Evolutionary conservation across 768 basidiomycete genomes (phyloP), one percentile per base, ranked within the genome.

Genomic region (Tylopilus plumbeoviolaceoides): DNA sequence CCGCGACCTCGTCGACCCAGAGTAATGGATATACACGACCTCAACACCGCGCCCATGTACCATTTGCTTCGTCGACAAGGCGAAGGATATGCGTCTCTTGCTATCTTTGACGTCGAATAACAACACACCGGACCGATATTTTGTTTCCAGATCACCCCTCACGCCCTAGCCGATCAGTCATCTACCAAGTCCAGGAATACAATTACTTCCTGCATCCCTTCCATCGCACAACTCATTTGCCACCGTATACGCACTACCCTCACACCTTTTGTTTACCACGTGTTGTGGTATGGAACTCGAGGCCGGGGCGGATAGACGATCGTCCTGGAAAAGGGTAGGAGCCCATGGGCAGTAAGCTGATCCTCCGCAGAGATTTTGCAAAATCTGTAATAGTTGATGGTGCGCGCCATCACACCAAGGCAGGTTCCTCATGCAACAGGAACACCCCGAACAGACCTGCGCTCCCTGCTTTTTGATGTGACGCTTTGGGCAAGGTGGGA

Each of bases 261-360:
- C 25, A 14, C 23, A 9, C n/a, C n/a, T 17, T 21, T 4, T 11
- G 12, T 31, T 20, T 15, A 25, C 60, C 23, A 3, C 45, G 7
- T 30, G 18, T 21, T 33, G 28, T 31, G 18, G 36, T n/a, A 12
- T 36, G 15, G 44, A 8, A 6, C 43, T 39, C 15, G 21, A 33
- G 35, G 9, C 25, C 38, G 7, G n/a, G 38, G 1, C 7, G 31
- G 7, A 43, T 9, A 25, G 15, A 39, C 14, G 21, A 44, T 25
- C 15, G 2, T 46, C 20, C 17, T 17, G 9, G 21, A 23, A 15
- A 15, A 28, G 3, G n/a, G 44, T n/a, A 17, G 41, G 20, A 46
- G 11, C 41, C 53, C 45, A 44, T 27, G 42, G 49, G 53, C 40
- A 47, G 49, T 25, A 45, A 50, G 60, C 3, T 23, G 50, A 47